Evolutionary conservation across 495 filamentous ascomycete genomes (phyloP).

Genomic region (Penicillium argentinense): DNA sequence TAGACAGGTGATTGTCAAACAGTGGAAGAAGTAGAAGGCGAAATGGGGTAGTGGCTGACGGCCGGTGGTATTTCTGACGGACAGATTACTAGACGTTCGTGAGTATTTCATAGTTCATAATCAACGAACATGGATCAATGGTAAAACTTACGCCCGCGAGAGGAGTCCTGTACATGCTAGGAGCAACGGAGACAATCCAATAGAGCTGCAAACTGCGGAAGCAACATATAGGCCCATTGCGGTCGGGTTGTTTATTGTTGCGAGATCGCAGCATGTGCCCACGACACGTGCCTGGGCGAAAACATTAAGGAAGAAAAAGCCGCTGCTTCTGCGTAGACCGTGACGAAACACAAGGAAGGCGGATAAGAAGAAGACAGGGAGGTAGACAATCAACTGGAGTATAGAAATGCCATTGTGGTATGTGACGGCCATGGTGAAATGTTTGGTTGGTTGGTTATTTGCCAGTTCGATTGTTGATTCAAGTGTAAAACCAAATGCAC

Average conservation of each 20-base stretch:
- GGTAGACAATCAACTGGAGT: conserved; percentile 33
- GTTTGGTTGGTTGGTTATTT: no score
- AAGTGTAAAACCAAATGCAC: no score
- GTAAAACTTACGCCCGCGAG: conserved; percentile 26
- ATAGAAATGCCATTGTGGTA: conserved; percentile 38
- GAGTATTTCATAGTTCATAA: no score
- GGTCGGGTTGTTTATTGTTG: conserved; percentile 30
- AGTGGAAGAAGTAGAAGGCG: conserved; percentile 16
- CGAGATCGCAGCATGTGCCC: conserved; percentile 35
- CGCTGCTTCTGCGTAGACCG: conserved; percentile 31
- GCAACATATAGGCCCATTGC: conserved; percentile 19
- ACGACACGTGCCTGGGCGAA: conserved; percentile 39
- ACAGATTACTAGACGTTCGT: conserved; percentile 14
- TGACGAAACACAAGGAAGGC: conserved; percentile 37
- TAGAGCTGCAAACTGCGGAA: conserved; percentile 24
- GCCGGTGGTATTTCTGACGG: conserved; percentile 15
- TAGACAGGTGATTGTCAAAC: conserved; percentile 15
- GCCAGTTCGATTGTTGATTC: no score
- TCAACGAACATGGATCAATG: no score
- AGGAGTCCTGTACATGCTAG: conserved; percentile 22
- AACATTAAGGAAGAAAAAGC: conserved; percentile 36
- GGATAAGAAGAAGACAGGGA: conserved; percentile 32
- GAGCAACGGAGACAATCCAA: conserved; percentile 28
- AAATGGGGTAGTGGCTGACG: conserved; percentile 14
- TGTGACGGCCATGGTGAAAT: conserved; percentile 27